These are phyloP conservation scores for Ophiosphaerella herpotricha DNA, from an alignment of 2,329 filamentous ascomycete species.

Conservation along the genomic window DNA sequence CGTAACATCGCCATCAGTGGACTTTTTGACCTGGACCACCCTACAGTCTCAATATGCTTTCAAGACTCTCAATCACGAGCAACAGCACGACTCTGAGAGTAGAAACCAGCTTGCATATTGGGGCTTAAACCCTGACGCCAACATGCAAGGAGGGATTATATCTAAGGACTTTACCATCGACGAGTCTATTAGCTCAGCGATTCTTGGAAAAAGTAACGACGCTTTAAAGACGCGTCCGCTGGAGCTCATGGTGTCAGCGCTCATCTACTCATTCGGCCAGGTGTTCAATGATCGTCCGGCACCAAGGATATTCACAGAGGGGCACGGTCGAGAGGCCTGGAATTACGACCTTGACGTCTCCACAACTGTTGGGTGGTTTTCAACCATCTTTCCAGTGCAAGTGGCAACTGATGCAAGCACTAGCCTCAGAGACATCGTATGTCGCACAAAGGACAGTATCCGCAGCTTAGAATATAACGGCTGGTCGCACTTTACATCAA, in stretches of 20 bases:
- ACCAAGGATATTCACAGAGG: conserved; percentile 9
- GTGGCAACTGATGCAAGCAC: conserved; percentile 39
- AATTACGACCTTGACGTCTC: conserved; percentile 29
- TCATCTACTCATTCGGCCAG: conserved; percentile 50
- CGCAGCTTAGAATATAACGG: not conserved
- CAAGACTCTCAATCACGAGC: too few relatives aligned
- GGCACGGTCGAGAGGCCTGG: conserved; percentile 21
- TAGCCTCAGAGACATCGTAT: not conserved
- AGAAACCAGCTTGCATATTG: too few relatives aligned
- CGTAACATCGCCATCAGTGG: too few relatives aligned
- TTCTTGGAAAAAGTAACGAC: not conserved
- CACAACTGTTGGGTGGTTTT: conserved; percentile 24
- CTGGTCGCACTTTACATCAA: not conserved
- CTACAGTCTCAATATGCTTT: too few relatives aligned
- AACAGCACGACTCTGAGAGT: too few relatives aligned
- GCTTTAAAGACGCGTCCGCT: conserved; percentile 55
- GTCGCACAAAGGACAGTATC: not conserved
- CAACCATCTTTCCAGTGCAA: conserved; percentile 34
- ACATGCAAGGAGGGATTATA: too few relatives aligned
- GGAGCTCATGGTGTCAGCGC: conserved; percentile 23
- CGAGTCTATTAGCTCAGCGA: not conserved
- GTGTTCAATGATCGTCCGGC: not conserved
- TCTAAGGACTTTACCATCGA: too few relatives aligned
- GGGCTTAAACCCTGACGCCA: too few relatives aligned
- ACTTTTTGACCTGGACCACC: too few relatives aligned